Base-by-base conservation (phyloP, 2,329 filamentous ascomycete species). In the Microcyclosporella mali region DNA sequence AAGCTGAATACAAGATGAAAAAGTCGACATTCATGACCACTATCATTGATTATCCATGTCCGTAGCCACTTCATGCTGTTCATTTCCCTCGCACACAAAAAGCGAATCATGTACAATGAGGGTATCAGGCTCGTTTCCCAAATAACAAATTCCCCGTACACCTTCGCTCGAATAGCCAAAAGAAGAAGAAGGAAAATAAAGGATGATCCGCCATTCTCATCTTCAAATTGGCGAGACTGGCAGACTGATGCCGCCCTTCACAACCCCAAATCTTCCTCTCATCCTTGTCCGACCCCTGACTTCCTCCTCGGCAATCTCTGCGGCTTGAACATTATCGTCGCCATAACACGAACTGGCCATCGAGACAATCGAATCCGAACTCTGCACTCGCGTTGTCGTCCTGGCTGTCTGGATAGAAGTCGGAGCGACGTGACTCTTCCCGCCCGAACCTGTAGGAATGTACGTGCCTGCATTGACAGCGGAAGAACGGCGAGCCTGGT, bases 301-400 rank as follows among this genome's bases (percentile, higher is more conserved):
- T 19, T 49, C 43, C 27, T 43, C 29, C 33, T 52, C 50, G 15
- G 42, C 43, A 28, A 50, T 50, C 14, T 52, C 47, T 15, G 43
- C 50, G n/a, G 50, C 50, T 27, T 52, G 50, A 16, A 17, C 18
- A 35, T 39, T 47, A n/a, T 14, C 27, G 19, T 52, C 47, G n/a
- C 47, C 44, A 40, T 50, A 52, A 3, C 39, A 27, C 33, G 47
- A 52, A 25, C 47, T 52, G 2, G 40, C 37, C 11, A 43, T 40
- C 21, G 43, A 46, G 10, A 10, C 31, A 14, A 37, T 25, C 7
- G 28, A 44, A 30, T 51, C 40, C 4, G 32, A 34, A 33, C 42
- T 41, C 36, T 40, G 19, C n/a, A 31, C 42, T 17, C 42, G 14
- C 28, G 42, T 19, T 32, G 18, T 9, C 21, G 16, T 15, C 31